Base-by-base conservation (phyloP, 768 basidiomycete species). In the Mycena vulgaris region DNA sequence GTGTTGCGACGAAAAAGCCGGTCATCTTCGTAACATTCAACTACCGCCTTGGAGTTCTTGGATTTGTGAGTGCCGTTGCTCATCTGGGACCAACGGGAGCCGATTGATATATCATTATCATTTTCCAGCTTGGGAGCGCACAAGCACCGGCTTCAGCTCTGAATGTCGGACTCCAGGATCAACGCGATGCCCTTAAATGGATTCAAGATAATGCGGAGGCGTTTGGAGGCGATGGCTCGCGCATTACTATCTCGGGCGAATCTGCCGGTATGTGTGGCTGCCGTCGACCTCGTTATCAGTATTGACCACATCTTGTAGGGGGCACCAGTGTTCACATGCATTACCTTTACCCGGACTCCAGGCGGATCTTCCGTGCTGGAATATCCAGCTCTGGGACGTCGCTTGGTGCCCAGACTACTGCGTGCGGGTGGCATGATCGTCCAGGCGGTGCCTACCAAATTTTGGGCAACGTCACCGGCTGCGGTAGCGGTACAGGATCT, bases 161-260 rank as follows among this genome's bases (percentile, higher is more conserved):
- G 39, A 40, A 40, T 40, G 39, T 40, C 16, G 39, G 39, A 16
- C 31, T 33, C 35, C 37, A 57, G 33, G 35, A 23, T 42, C 57
- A 58, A 40, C 35, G 57, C 28, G 21, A 37, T 25, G 57, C 57
- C 40, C 40, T 58, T 19, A 25, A 39, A 58, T 58, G 57, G 57
- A 58, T 58, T 58, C 57, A 58, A 42, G 40, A 58, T n/a, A 58
- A 58, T 58, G 57, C 57, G 25, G 57, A n/a, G 57, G 35, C 35
- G 16, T 42, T 58, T 30, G 57, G 57, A 16, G 57, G 57, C 25
- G 57, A 58, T n/a, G 27, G n/a, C 25, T 57, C 37, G 57, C 39
- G 57, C n/a, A 37, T 58, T 28, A 58, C 57, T 25, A 58, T 58
- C 40, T 40, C 57, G 7, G 57, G 57, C 27, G 39, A 58, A 58